Conservation (phyloP, 805 yeast genomes). For the Sungouiella thailandica region DNA sequence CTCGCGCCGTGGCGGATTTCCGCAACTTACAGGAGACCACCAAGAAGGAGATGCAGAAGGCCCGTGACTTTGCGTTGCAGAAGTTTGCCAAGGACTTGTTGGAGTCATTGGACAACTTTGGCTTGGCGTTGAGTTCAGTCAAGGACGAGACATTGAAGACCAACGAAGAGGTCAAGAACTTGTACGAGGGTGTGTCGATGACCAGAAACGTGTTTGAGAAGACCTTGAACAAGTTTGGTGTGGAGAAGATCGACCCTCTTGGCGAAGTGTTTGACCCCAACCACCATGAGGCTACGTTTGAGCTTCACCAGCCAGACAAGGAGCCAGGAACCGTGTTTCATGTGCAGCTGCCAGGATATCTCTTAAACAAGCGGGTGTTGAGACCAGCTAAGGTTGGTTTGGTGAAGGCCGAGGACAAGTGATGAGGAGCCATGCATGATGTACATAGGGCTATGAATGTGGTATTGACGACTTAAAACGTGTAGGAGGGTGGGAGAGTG, state of each 20-base stretch:
- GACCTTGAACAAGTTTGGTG: slow-evolving; percentile 77
- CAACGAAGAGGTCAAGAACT: slow-evolving; percentile 46
- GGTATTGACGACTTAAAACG: neutral
- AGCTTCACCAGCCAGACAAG: slow-evolving; percentile 78
- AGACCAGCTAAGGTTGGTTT: slow-evolving; percentile 96
- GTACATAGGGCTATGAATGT: slow-evolving; percentile 4
- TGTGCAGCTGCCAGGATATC: slow-evolving; percentile 88
- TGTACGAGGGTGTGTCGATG: slow-evolving; percentile 88
- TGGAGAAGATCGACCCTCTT: slow-evolving; percentile 72
- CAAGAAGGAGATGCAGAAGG: slow-evolving; percentile 78
- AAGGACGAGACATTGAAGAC: slow-evolving; percentile 54
- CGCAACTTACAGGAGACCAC: slow-evolving; percentile 88
- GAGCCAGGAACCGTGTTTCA: slow-evolving; percentile 90
- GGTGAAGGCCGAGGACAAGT: slow-evolving; percentile 49
- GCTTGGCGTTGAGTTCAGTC: slow-evolving; percentile 75
- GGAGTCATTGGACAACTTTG: slow-evolving; percentile 87
- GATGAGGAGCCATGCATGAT: slow-evolving; percentile 4
- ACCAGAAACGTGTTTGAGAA: slow-evolving; percentile 81
- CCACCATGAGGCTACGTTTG: slow-evolving; percentile 88
- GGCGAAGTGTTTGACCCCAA: slow-evolving; percentile 89
- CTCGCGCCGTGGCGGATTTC: slow-evolving; percentile 87
- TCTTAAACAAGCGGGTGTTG: slow-evolving; percentile 78
- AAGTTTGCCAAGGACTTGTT: slow-evolving; percentile 86
- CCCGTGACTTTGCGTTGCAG: slow-evolving; percentile 85
- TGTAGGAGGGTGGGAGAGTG: neutral